phyloP scores from a whole-genome alignment of 202 grass and related monocot species.

The Digitaria exilis region DNA sequence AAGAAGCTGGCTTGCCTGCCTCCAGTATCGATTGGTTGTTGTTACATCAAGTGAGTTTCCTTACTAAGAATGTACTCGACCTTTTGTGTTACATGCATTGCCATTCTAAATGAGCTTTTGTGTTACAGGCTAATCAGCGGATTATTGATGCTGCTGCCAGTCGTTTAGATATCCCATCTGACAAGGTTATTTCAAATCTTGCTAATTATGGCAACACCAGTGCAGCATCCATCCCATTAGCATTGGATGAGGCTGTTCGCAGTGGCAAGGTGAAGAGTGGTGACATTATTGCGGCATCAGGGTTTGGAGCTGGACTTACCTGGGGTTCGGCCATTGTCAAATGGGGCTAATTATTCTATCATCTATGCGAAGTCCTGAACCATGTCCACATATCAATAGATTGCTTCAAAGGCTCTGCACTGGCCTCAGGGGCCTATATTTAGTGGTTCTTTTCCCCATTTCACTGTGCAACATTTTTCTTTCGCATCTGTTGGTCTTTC shows the following conservation, averaged over 20 bases:
- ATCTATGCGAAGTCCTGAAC: neutral
- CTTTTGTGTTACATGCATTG: neutral
- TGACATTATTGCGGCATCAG: conserved; percentile 70
- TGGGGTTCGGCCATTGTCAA: conserved; percentile 87
- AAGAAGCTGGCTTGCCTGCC: conserved; percentile 66
- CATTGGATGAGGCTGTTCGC: conserved; percentile 87
- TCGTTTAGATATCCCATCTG: conserved; percentile 75
- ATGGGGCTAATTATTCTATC: conserved; percentile 58
- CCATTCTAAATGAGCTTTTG: conserved; percentile 11
- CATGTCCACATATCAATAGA: conserved; percentile 26
- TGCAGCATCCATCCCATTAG: conserved; percentile 93
- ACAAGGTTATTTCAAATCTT: conserved; percentile 97
- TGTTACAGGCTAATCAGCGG: conserved; percentile 77
- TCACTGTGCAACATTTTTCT: conserved; percentile 21
- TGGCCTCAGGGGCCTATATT: conserved; percentile 15
- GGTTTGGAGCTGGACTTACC: conserved; percentile 95
- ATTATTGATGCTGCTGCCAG: conserved; percentile 92
- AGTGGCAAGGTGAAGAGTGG: conserved; percentile 74
- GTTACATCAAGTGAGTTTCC: conserved; percentile 83
- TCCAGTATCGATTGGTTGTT: conserved; percentile 90
- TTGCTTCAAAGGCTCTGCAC: conserved; percentile 8
- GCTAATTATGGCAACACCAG: conserved; percentile 97
- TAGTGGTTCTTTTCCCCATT: conserved; percentile 32
- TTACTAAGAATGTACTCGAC: conserved; percentile 18
- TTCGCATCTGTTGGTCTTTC: conserved; percentile 19